A percentile compares a stretch with the other conserved stretches of the same genome.
phyloP scores from a whole-genome alignment of 345 rosid genomes.

The Eucalyptus coolabah region DNA sequence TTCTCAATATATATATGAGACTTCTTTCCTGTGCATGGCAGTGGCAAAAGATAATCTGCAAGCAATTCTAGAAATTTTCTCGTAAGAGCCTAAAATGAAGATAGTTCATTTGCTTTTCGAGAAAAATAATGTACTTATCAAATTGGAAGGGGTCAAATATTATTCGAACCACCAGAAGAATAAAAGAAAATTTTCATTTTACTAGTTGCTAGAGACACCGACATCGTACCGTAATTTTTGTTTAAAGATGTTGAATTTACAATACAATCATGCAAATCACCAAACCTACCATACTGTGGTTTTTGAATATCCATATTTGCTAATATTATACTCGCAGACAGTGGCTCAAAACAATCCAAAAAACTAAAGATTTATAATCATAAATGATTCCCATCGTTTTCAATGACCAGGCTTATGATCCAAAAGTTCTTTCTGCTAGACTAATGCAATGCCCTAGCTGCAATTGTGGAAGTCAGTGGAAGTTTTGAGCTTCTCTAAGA shows the following conservation, averaged over 20 bases:
- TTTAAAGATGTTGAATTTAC: neutral
- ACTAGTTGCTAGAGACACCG: neutral
- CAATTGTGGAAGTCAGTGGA: neutral
- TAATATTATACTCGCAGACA: neutral
- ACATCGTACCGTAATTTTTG: neutral
- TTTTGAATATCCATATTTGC: neutral
- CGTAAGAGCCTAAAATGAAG: neutral
- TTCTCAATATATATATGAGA: neutral
- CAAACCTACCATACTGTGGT: neutral
- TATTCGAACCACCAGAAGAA: neutral
- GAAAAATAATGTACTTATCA: neutral
- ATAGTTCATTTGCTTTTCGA: neutral
- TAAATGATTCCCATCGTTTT: neutral
- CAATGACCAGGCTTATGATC: neutral
- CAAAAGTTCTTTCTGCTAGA: neutral
- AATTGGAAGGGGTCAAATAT: neutral
- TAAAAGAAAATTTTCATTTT: neutral
- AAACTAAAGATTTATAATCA: neutral
- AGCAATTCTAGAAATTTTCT: neutral
- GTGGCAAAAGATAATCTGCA: neutral
- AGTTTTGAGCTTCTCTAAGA: neutral
- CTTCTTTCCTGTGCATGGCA: neutral
- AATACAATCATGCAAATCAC: neutral
- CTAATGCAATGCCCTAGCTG: neutral
- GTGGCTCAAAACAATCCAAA: neutral